Base-by-base conservation (phyloP, 2,329 filamentous ascomycete species). In the Penicillium capsulatum region DNA sequence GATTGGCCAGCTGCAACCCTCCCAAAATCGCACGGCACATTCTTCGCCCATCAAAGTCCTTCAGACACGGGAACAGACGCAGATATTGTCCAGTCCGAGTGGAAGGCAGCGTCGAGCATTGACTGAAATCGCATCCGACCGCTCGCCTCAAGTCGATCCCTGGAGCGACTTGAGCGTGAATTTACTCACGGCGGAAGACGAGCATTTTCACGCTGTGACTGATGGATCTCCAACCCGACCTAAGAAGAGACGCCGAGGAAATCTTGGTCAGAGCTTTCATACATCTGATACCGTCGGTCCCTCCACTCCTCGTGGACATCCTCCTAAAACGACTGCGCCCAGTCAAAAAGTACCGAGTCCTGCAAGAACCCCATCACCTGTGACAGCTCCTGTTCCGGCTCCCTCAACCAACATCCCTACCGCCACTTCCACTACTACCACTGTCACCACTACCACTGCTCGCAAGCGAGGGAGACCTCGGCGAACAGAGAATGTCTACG, bases 41-140 rank as follows among this genome's bases (percentile, higher is more conserved):
- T 54, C 58, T 17, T 57, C 57, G 0, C 55, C 60, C 4, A 35
- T 55, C 11, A 64, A 57, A 30, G 45, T 14, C n/a, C 31, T 51
- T 7, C 36, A 54, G 17, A 50, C 58, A 4, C 59, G 45, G 34
- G 42, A 34, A 9, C 45, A 43, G 5, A 38, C 48, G 6, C 45
- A 58, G 19, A 57, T 63, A 5, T 44, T 66, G 10, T 69, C 66
- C 2, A 70, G 63, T 42, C 66, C 61, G 22, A 65, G 58, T 38
- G 61, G 60, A 31, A 57, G 60, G 19, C 60, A 60, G 36, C 62
- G 65, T 29, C 58, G 61, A 36, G 55, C 58, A 34, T 53, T 69
- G 36, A 64, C 67, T 9, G 62, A 69, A 19, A 69, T 72, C 47
- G 67, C 67, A 16, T 57, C 62, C 1, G 66, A 69, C 36, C 54